Conservation (phyloP, 192 early-diverging fungal species). For the Podila horticola region DNA sequence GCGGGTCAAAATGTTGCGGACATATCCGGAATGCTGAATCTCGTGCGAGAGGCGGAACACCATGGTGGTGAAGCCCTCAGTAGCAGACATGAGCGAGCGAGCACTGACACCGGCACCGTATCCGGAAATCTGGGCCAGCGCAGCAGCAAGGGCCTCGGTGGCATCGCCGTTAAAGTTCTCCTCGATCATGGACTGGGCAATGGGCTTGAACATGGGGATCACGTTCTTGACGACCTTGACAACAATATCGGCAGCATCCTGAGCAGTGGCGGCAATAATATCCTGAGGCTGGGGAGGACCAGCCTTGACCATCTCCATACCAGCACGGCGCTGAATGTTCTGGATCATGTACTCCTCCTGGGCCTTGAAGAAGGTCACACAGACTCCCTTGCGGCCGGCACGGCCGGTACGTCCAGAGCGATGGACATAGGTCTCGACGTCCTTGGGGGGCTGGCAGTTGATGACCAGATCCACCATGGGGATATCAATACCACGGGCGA, state of each 20-base stretch:
- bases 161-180: conserved; percentile 74
- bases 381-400: conserved; percentile 86
- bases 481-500: conserved; percentile 95
- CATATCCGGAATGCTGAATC: conserved; percentile 86
- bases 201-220: conserved; percentile 79
- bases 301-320: conserved; percentile 83
- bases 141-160: conserved; percentile 79
- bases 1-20: conserved; percentile 79
- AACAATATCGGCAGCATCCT: conserved; percentile 78
- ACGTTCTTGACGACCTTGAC: conserved; percentile 78
- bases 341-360: conserved; percentile 84
- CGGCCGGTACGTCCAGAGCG: conserved; percentile 95
- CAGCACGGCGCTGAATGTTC: conserved; percentile 81
- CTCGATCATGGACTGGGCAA: conserved; percentile 80
- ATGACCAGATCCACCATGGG: conserved; percentile 97
- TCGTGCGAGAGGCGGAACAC: conserved; percentile 72
- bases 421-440: conserved; percentile 96
- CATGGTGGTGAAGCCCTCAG: conserved; percentile 85
- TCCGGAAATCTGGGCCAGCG: conserved; percentile 88
- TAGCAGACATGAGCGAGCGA: conserved; percentile 86
- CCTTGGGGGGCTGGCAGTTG: conserved; percentile 94
- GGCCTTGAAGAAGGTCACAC: conserved; percentile 94
- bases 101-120: conserved; percentile 83
- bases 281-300: conserved; percentile 92
- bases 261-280: conserved; percentile 83